Evolutionary conservation across 2,329 filamentous ascomycete genomes (phyloP).

Genomic region (Ploettnerulaceae sp.): DNA sequence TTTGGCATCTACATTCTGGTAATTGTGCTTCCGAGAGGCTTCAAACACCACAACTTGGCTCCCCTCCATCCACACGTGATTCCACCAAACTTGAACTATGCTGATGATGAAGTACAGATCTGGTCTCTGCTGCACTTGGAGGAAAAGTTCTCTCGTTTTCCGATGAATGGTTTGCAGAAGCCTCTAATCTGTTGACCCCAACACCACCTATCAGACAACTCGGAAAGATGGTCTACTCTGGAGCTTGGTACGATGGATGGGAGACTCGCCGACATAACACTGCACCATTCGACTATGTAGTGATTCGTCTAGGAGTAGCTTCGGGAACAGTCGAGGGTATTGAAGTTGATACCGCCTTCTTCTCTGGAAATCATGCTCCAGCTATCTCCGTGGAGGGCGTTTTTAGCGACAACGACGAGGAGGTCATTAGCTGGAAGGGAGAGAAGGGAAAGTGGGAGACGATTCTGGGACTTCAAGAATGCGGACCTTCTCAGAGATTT

Average conservation of each 20-base stretch:
- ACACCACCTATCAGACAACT: slow-evolving; percentile 56
- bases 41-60: background rate
- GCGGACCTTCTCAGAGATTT: slow-evolving; percentile 68
- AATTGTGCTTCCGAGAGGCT: slow-evolving; percentile 1
- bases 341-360: slow-evolving; percentile 77
- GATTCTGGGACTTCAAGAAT: slow-evolving; percentile 64
- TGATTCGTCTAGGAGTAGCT: slow-evolving; percentile 61
- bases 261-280: slow-evolving; percentile 63
- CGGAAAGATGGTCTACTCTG: slow-evolving; percentile 64
- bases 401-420: slow-evolving; percentile 61
- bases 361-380: slow-evolving; percentile 77
- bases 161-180: slow-evolving; percentile 65
- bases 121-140: slow-evolving; percentile 56
- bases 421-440: slow-evolving; percentile 59
- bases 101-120: slow-evolving; percentile 41
- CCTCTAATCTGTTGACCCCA: slow-evolving; percentile 59
- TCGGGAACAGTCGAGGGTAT: slow-evolving; percentile 69
- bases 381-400: slow-evolving; percentile 73
- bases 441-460: slow-evolving; percentile 62
- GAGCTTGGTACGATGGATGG: slow-evolving; percentile 69
- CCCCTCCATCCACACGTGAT: slow-evolving; percentile 9
- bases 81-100: background rate
- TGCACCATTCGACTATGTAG: slow-evolving; percentile 61
- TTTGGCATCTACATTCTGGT: background rate
- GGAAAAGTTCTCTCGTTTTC: slow-evolving; percentile 61